phyloP scores from a whole-genome alignment of 148 eudicot species.

The Oxyria digyna region DNA sequence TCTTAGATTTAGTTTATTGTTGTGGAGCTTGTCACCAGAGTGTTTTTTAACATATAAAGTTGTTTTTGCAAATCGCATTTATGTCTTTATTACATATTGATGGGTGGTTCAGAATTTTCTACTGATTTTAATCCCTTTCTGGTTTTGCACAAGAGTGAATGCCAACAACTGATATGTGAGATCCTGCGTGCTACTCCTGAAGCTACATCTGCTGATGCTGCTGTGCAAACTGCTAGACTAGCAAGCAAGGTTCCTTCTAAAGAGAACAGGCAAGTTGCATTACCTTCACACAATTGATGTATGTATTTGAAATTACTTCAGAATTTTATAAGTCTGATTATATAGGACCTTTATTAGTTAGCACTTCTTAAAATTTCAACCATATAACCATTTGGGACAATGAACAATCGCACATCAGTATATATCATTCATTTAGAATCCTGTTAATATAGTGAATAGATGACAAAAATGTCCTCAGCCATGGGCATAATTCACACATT shows the following conservation, averaged over 20 bases:
- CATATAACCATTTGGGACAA: background rate
- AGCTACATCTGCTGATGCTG: constrained; percentile 94
- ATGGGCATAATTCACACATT: background rate
- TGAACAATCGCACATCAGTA: background rate
- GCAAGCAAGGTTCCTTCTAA: constrained; percentile 78
- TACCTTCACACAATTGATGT: background rate
- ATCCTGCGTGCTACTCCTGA: constrained; percentile 97
- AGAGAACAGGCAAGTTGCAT: constrained; percentile 62
- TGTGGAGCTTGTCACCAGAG: background rate
- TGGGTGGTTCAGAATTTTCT: background rate
- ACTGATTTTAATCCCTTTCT: background rate
- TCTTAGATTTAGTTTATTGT: background rate
- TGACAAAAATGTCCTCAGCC: background rate
- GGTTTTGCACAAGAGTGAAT: constrained; percentile 61
- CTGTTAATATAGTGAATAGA: background rate
- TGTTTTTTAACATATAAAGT: background rate
- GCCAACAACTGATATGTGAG: constrained; percentile 98
- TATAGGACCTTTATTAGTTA: background rate
- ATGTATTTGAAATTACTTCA: background rate
- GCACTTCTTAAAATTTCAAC: background rate
- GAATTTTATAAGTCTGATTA: background rate
- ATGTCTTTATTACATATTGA: background rate
- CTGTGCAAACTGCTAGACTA: constrained; percentile 93
- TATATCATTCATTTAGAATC: background rate
- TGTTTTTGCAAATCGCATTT: background rate